Evolutionary conservation across 805 yeast genomes (phyloP).

Genomic region (Schizosaccharomyces lindneri): DNA sequence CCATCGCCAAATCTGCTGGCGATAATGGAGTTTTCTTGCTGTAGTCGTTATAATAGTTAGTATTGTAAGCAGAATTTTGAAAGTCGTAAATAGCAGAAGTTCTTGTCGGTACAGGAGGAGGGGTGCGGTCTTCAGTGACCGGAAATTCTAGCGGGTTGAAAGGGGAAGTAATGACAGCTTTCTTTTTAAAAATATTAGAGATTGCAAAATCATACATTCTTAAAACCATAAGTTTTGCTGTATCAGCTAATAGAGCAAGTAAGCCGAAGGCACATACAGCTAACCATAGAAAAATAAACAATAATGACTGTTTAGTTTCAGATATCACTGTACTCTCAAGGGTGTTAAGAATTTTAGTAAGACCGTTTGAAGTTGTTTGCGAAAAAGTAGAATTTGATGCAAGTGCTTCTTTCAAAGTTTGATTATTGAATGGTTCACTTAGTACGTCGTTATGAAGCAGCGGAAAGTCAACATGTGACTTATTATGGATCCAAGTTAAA

Average conservation of each 20-base stretch:
- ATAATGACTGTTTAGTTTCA: neutral
- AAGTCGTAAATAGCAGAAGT: neutral
- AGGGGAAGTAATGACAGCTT: neutral
- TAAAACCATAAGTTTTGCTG: neutral
- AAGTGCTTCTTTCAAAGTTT: neutral
- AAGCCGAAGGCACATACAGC: neutral
- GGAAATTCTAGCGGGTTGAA: neutral
- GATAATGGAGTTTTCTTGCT: neutral
- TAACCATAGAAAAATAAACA: neutral
- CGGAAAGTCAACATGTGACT: constrained; percentile 38
- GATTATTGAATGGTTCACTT: neutral
- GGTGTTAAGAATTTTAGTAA: neutral
- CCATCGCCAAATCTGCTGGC: neutral
- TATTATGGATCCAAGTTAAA: constrained; percentile 47
- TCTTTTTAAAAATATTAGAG: neutral
- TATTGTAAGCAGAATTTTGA: neutral
- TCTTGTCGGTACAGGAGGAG: neutral
- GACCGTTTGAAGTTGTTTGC: neutral
- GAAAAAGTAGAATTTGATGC: neutral
- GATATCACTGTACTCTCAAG: neutral
- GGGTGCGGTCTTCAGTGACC: neutral
- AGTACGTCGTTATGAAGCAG: neutral
- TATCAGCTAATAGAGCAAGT: neutral
- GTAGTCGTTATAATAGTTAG: neutral
- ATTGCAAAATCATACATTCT: neutral